Evolutionary conservation across 306 rosid species (phyloP).

Genomic region (Gleditsia sinensis): DNA sequence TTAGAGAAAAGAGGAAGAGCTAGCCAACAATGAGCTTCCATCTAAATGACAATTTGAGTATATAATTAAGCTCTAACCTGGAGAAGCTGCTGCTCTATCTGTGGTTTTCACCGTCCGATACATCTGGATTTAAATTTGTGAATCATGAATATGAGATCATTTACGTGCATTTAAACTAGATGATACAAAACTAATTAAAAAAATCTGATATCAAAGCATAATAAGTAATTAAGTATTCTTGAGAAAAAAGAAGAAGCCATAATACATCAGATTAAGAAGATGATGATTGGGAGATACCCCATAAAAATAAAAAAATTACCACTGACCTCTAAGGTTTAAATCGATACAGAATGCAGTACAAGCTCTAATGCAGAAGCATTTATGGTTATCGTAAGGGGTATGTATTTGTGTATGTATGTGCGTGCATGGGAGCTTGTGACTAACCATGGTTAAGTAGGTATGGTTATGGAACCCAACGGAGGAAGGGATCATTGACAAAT

Average conservation of each 20-base stretch:
- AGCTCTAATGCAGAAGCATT: constrained; percentile 52
- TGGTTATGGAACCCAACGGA: constrained; percentile 55
- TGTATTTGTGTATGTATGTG: not conserved
- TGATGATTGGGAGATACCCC: too few relatives aligned
- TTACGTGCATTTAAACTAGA: not conserved
- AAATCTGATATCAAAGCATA: not conserved
- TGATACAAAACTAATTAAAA: too few relatives aligned
- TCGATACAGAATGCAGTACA: constrained; percentile 45
- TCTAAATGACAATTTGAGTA: not conserved
- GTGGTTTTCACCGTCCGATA: constrained; percentile 97
- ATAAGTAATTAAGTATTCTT: not conserved
- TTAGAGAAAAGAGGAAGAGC: constrained; percentile 1
- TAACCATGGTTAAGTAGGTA: constrained; percentile 61
- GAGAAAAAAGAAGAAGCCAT: not conserved
- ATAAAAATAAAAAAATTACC: not conserved
- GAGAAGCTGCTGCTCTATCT: constrained; percentile 81
- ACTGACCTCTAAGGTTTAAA: constrained; percentile 29
- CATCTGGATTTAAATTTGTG: constrained; percentile 62
- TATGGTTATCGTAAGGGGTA: constrained; percentile 34
- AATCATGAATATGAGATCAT: not conserved
- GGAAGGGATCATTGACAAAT: constrained; percentile 84
- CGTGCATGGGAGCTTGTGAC: constrained; percentile 53
- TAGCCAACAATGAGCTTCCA: not conserved
- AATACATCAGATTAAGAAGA: too few relatives aligned
- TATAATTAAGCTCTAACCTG: constrained; percentile 54